Conservation (phyloP, 2,329 filamentous ascomycete genomes). For the Penicillium expansum region DNA sequence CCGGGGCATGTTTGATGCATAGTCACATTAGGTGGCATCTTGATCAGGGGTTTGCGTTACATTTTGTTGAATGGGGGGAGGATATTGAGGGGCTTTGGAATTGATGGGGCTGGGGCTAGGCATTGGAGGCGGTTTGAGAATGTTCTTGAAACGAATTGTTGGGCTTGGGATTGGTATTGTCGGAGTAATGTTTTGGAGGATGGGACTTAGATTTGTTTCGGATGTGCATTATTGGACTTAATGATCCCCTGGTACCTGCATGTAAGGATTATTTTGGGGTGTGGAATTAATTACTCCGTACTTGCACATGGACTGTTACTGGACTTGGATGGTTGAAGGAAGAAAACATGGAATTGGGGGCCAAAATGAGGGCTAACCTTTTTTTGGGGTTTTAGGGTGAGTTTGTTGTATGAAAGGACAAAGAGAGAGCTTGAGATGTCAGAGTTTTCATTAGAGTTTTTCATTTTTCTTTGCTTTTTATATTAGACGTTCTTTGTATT, state of each 20-base stretch:
- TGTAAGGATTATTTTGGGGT: neutral
- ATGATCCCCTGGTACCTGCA: neutral
- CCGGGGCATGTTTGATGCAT: conserved; percentile 15
- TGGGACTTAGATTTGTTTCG: neutral
- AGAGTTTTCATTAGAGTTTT: neutral
- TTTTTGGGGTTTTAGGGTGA: neutral
- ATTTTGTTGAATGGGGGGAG: conserved; percentile 9
- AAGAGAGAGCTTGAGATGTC: no score
- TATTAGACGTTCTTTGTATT: neutral
- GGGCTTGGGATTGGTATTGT: neutral
- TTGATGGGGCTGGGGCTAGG: neutral
- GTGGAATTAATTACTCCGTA: no score
- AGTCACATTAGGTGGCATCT: conserved; percentile 17
- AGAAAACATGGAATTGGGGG: neutral
- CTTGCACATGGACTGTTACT: neutral
- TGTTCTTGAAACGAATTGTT: neutral
- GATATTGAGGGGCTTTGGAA: neutral
- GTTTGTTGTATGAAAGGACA: neutral
- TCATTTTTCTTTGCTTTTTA: neutral
- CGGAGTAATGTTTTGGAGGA: neutral
- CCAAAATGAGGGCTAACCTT: neutral
- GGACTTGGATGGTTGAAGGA: neutral
- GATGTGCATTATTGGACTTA: neutral
- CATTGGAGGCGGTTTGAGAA: neutral
- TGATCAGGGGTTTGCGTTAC: conserved; percentile 9